Percentiles rank a stretch among this genome's conserved stretches.
These are phyloP conservation scores for Ramalina intermedia DNA, from an alignment of 495 filamentous ascomycete species.

Conservation along the genomic window DNA sequence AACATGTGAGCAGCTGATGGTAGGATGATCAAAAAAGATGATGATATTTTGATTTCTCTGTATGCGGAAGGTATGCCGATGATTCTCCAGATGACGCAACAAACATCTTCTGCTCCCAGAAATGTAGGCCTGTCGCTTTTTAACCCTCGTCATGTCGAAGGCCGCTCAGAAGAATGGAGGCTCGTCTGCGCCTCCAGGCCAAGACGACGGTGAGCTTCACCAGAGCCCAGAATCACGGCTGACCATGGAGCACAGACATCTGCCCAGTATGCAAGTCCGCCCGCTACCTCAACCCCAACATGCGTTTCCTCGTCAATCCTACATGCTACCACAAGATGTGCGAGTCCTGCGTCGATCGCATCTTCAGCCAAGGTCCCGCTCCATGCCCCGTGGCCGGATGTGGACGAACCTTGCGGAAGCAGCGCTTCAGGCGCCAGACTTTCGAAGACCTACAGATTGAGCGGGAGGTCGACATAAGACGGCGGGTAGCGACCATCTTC, in stretches of 20 bases:
- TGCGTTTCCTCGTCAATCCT: constrained; percentile 89
- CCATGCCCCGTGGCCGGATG: constrained; percentile 84
- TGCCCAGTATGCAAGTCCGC: constrained; percentile 95
- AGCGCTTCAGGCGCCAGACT: constrained; percentile 70
- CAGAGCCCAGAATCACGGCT: background rate
- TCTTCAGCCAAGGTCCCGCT: constrained; percentile 81
- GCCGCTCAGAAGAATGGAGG: constrained; percentile 6
- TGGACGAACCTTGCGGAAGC: constrained; percentile 67
- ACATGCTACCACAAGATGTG: constrained; percentile 99
- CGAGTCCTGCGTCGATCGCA: constrained; percentile 80
- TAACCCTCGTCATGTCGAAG: constrained; percentile 7
- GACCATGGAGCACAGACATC: constrained; percentile 41
- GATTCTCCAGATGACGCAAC: background rate
- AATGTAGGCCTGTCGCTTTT: background rate
- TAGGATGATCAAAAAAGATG: background rate
- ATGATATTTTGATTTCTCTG: background rate
- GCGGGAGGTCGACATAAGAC: constrained; percentile 84
- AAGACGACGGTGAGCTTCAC: constrained; percentile 34
- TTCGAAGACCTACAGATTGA: constrained; percentile 85
- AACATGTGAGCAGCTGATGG: background rate
- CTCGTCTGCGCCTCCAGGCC: constrained; percentile 20
- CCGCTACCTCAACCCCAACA: constrained; percentile 83
- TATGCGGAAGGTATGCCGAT: background rate
- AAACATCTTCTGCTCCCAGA: background rate
- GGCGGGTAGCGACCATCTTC: constrained; percentile 67